These are phyloP conservation scores for Trichoderma aggressivum DNA, from an alignment of 2,329 filamentous ascomycete genomes.

Conservation along the genomic window DNA sequence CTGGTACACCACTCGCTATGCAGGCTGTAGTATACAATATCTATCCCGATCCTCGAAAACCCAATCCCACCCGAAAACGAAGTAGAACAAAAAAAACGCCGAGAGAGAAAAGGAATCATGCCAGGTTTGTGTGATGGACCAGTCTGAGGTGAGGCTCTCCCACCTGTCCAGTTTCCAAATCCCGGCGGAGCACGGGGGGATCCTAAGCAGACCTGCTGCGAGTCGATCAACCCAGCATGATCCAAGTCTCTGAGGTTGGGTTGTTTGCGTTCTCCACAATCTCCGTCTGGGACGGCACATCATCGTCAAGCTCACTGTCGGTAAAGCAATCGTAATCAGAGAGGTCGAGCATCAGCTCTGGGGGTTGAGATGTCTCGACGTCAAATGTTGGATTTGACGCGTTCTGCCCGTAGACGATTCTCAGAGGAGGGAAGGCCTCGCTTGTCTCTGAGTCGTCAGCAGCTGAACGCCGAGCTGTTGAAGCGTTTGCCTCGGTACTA, in stretches of 20 bases:
- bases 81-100: background rate
- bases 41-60: slow-evolving; percentile 2
- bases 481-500: slow-evolving; percentile 29
- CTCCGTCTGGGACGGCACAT: slow-evolving; percentile 32
- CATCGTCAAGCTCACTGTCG: slow-evolving; percentile 35
- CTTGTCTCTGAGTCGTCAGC: slow-evolving; percentile 19
- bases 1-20: slow-evolving; percentile 14
- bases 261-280: slow-evolving; percentile 29
- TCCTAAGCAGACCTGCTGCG: slow-evolving; percentile 42
- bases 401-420: slow-evolving; percentile 40
- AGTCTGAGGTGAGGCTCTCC: slow-evolving; percentile 36
- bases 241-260: slow-evolving; percentile 37
- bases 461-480: slow-evolving; percentile 30
- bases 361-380: slow-evolving; percentile 36
- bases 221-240: slow-evolving; percentile 43
- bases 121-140: slow-evolving; percentile 32
- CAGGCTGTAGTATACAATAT: slow-evolving; percentile 5
- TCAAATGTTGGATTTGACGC: slow-evolving; percentile 33
- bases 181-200: slow-evolving; percentile 30
- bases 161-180: slow-evolving; percentile 27
- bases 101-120: slow-evolving; percentile 6
- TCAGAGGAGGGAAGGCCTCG: slow-evolving; percentile 33
- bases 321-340: slow-evolving; percentile 39
- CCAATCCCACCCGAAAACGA: background rate
- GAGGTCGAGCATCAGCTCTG: slow-evolving; percentile 35